These are phyloP conservation scores for Phytophthora hybrid DNA, from an alignment of 352 stramenopile species.

Conservation along the genomic window DNA sequence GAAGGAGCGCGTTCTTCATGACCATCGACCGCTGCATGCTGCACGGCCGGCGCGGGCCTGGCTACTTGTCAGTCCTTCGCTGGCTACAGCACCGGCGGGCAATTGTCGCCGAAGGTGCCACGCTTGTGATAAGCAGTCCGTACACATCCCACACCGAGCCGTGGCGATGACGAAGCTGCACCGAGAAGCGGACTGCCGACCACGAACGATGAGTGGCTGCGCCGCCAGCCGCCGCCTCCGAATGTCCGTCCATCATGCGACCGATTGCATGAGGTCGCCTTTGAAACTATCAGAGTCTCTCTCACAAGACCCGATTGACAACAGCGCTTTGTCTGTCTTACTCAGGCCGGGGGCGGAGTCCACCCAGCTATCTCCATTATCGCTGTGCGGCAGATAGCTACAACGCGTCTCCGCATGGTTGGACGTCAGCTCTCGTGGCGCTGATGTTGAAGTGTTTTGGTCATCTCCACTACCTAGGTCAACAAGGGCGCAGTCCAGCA, in stretches of 20 bases:
- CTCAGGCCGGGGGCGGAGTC: too few relatives aligned
- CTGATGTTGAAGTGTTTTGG: not conserved
- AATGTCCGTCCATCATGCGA: constrained; percentile 2
- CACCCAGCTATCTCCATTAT: too few relatives aligned
- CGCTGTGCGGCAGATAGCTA: not conserved
- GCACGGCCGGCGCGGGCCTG: constrained; percentile 1
- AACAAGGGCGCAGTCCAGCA: not conserved
- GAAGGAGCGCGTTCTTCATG: not conserved
- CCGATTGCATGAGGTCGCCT: too few relatives aligned
- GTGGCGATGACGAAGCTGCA: constrained; percentile 26
- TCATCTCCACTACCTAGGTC: not conserved
- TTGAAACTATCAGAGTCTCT: too few relatives aligned
- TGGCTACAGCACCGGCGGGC: not conserved
- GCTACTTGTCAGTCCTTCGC: constrained; percentile 23
- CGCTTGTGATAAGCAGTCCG: constrained; percentile 7
- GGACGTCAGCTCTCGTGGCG: not conserved
- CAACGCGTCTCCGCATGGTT: not conserved
- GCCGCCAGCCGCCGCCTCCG: constrained; percentile 7
- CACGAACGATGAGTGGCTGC: not conserved
- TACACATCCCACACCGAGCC: constrained; percentile 15
- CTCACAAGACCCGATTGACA: too few relatives aligned
- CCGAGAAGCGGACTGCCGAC: constrained; percentile 13
- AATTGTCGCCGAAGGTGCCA: constrained; percentile 23
- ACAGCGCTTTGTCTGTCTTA: too few relatives aligned
- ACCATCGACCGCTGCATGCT: not conserved